A percentile compares a stretch with the other conserved stretches of the same genome.
phyloP scores from a whole-genome alignment of 306 rosid species.

The Alnus rubra region DNA sequence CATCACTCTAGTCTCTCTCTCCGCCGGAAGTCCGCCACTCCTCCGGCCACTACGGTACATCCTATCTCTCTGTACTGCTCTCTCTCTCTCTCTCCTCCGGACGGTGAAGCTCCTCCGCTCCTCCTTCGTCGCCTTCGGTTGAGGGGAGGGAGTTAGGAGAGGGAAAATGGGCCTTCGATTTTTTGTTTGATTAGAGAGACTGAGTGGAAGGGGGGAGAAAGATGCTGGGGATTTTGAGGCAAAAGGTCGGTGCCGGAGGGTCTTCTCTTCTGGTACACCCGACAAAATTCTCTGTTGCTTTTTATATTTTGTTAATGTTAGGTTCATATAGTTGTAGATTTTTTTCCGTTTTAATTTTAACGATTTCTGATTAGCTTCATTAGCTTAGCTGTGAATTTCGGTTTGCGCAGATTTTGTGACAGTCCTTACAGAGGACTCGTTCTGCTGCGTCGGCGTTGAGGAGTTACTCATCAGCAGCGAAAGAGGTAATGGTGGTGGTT shows the following conservation, averaged over 20 bases:
- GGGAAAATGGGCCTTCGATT: not conserved
- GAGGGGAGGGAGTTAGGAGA: no score
- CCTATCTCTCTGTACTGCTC: no score
- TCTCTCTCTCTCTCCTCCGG: no score
- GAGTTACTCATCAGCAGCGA: conserved; percentile 58
- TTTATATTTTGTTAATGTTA: not conserved
- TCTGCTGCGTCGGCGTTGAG: conserved; percentile 62
- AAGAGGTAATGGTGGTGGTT: conserved; percentile 52
- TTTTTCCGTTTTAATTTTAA: not conserved
- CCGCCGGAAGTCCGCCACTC: no score
- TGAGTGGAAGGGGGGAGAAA: conserved; percentile 9
- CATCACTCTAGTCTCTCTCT: no score
- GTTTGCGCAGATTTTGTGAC: conserved; percentile 20
- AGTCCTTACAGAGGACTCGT: conserved; percentile 54
- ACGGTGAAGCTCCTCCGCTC: no score
- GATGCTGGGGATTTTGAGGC: conserved; percentile 73
- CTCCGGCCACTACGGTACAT: no score
- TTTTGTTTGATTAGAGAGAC: not conserved
- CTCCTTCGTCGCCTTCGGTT: no score
- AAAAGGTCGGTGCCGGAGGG: conserved; percentile 50
- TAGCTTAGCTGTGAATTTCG: not conserved
- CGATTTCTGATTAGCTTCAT: not conserved
- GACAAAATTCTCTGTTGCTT: not conserved
- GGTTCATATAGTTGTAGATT: no score
- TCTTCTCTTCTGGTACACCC: conserved; percentile 40